Conservation (phyloP, 2,329 filamentous ascomycete species). For the Knufia fluminis region DNA sequence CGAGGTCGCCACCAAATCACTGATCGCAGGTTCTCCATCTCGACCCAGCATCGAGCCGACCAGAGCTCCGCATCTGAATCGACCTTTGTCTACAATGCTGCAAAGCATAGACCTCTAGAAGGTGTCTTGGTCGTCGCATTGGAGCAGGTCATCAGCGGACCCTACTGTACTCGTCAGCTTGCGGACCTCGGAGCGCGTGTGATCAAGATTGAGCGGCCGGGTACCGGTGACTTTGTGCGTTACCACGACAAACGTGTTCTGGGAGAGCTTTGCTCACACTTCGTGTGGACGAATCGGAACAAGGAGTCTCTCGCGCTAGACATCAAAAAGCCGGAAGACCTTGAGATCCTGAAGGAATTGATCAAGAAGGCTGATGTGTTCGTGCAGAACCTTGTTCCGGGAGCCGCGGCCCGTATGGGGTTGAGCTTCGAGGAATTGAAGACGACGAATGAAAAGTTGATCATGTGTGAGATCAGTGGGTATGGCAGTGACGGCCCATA, state of each 20-base stretch:
- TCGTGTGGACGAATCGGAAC: constrained; percentile 48
- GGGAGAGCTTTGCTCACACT: constrained; percentile 42
- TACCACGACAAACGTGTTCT: constrained; percentile 43
- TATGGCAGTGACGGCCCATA: constrained; percentile 46
- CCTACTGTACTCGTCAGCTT: constrained; percentile 47
- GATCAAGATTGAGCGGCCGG: constrained; percentile 47
- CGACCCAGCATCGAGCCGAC: neutral
- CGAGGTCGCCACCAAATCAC: neutral
- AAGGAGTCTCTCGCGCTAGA: constrained; percentile 47
- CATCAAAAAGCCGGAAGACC: constrained; percentile 38
- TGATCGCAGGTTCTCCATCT: neutral
- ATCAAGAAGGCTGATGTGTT: constrained; percentile 39
- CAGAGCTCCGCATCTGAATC: neutral
- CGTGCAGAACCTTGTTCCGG: constrained; percentile 47
- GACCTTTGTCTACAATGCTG: constrained; percentile 10
- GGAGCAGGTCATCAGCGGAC: constrained; percentile 47
- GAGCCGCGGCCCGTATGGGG: constrained; percentile 40
- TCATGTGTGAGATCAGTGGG: constrained; percentile 32
- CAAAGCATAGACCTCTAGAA: constrained; percentile 27
- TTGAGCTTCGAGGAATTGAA: constrained; percentile 39
- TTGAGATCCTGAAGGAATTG: constrained; percentile 36
- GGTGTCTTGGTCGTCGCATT: constrained; percentile 45
- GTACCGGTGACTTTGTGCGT: constrained; percentile 45
- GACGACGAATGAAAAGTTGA: constrained; percentile 17
- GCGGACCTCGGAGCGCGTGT: constrained; percentile 47